Evolutionary conservation across 441 rosid genomes (phyloP).

Genomic region (Adansonia gregorii): DNA sequence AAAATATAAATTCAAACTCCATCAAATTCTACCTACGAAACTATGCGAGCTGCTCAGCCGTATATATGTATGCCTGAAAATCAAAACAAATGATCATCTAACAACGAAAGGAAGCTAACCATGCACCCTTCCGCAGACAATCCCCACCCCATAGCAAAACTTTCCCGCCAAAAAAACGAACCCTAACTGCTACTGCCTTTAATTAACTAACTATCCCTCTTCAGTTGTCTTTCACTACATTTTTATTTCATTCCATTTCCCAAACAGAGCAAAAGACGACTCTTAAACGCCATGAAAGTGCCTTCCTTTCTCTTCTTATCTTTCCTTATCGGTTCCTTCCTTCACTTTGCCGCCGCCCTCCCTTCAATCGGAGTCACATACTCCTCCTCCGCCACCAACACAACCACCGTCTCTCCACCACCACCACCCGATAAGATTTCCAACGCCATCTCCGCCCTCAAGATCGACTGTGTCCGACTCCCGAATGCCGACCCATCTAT

Average conservation of each 20-base stretch:
- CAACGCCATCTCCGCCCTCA: slow-evolving; percentile 42
- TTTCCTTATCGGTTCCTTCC: slow-evolving; percentile 10
- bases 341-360: slow-evolving; percentile 31
- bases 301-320: slow-evolving; percentile 29
- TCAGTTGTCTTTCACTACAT: background rate
- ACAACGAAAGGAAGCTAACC: background rate
- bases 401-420: slow-evolving; percentile 29
- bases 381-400: slow-evolving; percentile 27
- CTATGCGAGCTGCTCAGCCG: no score
- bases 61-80: no score
- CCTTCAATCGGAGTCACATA: slow-evolving; percentile 59
- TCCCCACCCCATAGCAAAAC: background rate
- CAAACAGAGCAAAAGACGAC: background rate
- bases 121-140: background rate
- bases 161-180: slow-evolving; percentile 12
- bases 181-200: no score
- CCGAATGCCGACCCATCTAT: slow-evolving; percentile 54
- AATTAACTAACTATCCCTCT: background rate
- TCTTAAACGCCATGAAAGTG: background rate
- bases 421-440: slow-evolving; percentile 41
- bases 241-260: background rate
- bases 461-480: slow-evolving; percentile 56
- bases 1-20: no score
- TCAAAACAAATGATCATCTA: no score
- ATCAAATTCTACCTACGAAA: no score